phyloP scores from a whole-genome alignment of 192 early-diverging fungal species.

The Umbelopsis sp. region DNA sequence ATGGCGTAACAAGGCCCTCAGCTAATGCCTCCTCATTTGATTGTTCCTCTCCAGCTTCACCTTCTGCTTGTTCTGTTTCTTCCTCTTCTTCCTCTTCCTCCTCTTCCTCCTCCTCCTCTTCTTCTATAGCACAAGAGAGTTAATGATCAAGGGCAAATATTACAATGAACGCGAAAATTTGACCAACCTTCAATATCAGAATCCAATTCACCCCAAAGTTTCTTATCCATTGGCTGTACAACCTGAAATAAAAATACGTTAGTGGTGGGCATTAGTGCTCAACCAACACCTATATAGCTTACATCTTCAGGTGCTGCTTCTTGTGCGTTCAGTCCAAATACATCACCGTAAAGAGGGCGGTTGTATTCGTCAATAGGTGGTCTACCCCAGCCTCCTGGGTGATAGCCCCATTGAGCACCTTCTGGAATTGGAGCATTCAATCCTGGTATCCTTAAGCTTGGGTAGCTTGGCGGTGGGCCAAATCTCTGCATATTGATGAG shows the following conservation, averaged over 20 bases:
- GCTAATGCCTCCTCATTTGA: constrained; percentile 43
- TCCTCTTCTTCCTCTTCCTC: constrained; percentile 75
- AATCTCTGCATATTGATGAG: constrained; percentile 98
- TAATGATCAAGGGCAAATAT: neutral
- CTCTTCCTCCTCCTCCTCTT: constrained; percentile 61
- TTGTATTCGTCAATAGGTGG: constrained; percentile 86
- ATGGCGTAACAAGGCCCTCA: constrained; percentile 84
- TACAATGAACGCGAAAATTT: neutral
- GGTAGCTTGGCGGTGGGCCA: constrained; percentile 95
- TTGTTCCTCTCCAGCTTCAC: constrained; percentile 47
- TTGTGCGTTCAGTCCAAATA: constrained; percentile 74
- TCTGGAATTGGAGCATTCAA: constrained; percentile 95
- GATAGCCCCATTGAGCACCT: constrained; percentile 98
- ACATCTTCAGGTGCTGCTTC: constrained; percentile 60
- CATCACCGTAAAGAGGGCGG: constrained; percentile 94
- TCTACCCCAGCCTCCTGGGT: constrained; percentile 93
- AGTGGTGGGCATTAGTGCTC: neutral
- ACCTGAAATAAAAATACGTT: constrained; percentile 36
- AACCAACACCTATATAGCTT: constrained; percentile 1
- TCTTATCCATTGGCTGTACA: constrained; percentile 70
- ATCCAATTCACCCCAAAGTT: constrained; percentile 92
- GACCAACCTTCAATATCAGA: constrained; percentile 64
- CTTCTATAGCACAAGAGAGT: constrained; percentile 11
- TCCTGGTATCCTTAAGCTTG: constrained; percentile 87
- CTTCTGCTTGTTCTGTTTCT: constrained; percentile 62